Base-by-base conservation (phyloP, 1,284 basidiomycete genomes). In the Cryptococcus floricola region DNA sequence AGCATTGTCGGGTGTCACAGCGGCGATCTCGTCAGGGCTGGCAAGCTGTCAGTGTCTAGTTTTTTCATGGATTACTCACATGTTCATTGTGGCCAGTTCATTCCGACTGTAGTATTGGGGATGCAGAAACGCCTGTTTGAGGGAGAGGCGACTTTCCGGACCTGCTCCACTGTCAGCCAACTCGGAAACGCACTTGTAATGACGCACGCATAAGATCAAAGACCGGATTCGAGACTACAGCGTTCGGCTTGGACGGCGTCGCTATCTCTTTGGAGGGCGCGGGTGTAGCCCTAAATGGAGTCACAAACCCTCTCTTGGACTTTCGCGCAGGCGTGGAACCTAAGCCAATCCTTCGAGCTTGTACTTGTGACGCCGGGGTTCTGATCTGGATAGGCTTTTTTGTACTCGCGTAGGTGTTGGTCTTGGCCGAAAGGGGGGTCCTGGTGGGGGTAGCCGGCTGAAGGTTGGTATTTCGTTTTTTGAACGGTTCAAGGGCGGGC, bases 1-100 rank as follows among this genome's bases (percentile, higher is more conserved):
- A 0, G 88, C 87, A 45, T 82, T 80, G 8, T 76, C 68, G 0
- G 84, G 82, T 14, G 81, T 83, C 48, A 91, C 82, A 54, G 82
- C 80, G 54, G 71, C 76, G 6, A 91, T 80, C 61, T 86, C 86
- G 12, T 64, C 58, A 1, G 76, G 75, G 7, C 77, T 78, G 52
- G 5, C 43, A 16, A 28, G 14, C 16, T 27, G 16, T 50, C 25
- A 42, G 31, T 48, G 41, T 34, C 49, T 50, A 31, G 54, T 8
- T 41, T 14, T 7, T 5, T 4, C 13, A 42, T 7, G 9, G 1
- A 48, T n/a, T 42, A 76, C 85, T 63, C 66, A 89, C 88, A 90
- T 80, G 67, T 82, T 84, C 77, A 84, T 79, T 27, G 75, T 71
- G 50, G 80, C 77, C 2, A 89, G 77, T 34, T 87, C 82, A 1